Base-by-base conservation (phyloP, 2,329 filamentous ascomycete genomes). In the Fusarium ramigenum region DNA sequence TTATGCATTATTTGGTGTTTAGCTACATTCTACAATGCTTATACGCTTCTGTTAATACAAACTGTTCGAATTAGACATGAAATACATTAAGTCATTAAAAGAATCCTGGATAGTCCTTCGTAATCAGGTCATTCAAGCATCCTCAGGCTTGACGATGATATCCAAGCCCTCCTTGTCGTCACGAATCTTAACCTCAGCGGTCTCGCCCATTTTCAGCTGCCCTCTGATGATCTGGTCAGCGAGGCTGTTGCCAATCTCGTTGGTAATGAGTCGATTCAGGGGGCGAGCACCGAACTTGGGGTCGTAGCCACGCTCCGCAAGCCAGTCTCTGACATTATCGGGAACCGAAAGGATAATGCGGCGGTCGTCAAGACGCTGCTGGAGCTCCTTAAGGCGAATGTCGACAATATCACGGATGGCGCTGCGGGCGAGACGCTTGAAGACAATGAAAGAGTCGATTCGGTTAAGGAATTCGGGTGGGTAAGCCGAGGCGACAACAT, bases 401-500 rank as follows among this genome's bases (percentile, higher is more conserved):
- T 98, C 94, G 54, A 98, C 95, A 73, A 98, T 98, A 79, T 97
- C 95, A 36, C 94, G 89, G 63, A 98, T 88, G 21, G 96, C 95
- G 23, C 87, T 85, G 36, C 88, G 88, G 2, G 94, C 93, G 5
- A 98, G 88, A 14, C 96, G 90, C 83, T 95, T 96, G 87, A 98
- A 98, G 79, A 98, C 86, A 81, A 98, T 98, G 84, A 98, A 98
- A 69, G 97, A 96, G 82, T 98, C 96, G 71, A 98, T 94, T 25
- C 96, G 90, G 84, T 99, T 98, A 73, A 98, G 88, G 86, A 98
- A 99, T 81, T 98, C 96, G 7, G 96, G 96, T 9, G 96, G 91
- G 80, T 98, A 92, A 58, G 85, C 86, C 14, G 87, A 82, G 23
- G 92, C 87, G 2, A 98, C 95, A 21, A 97, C 91, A 78, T 97